These are phyloP conservation scores for Aspergillus homomorphus DNA, from an alignment of 495 filamentous ascomycete species.

Conservation along the genomic window DNA sequence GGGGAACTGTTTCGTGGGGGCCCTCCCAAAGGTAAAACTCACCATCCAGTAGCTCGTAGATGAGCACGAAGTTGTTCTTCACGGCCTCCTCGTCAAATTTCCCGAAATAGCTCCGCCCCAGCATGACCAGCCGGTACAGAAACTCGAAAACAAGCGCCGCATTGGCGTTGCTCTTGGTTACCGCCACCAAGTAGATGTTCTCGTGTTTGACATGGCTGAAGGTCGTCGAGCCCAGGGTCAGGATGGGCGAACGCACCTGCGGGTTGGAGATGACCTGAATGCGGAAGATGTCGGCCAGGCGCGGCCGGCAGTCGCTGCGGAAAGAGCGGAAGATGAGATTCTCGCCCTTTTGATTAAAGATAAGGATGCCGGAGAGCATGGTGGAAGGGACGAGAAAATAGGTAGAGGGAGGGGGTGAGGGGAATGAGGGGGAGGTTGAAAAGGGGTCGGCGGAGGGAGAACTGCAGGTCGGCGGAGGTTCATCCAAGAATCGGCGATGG, in stretches of 20 bases:
- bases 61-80: constrained; percentile 98
- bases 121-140: constrained; percentile 81
- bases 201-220: constrained; percentile 99
- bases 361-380: constrained; percentile 94
- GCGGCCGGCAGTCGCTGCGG: constrained; percentile 93
- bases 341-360: constrained; percentile 99
- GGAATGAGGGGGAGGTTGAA: constrained; percentile 20
- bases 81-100: constrained; percentile 99
- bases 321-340: constrained; percentile 99
- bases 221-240: constrained; percentile 95
- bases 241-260: constrained; percentile 94
- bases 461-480: background rate
- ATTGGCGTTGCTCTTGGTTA: constrained; percentile 99
- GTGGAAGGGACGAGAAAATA: constrained; percentile 27
- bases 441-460: constrained; percentile 2
- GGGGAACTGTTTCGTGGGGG: too few species aligned
- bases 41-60: constrained; percentile 98
- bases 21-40: too few species aligned
- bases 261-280: constrained; percentile 99
- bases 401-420: constrained; percentile 10
- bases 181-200: constrained; percentile 97
- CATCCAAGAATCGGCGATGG: background rate
- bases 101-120: constrained; percentile 95
- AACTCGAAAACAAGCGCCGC: constrained; percentile 98
- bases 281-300: constrained; percentile 97